Conservation (phyloP, 345 rosid genomes). For the Kandelia obovata region DNA sequence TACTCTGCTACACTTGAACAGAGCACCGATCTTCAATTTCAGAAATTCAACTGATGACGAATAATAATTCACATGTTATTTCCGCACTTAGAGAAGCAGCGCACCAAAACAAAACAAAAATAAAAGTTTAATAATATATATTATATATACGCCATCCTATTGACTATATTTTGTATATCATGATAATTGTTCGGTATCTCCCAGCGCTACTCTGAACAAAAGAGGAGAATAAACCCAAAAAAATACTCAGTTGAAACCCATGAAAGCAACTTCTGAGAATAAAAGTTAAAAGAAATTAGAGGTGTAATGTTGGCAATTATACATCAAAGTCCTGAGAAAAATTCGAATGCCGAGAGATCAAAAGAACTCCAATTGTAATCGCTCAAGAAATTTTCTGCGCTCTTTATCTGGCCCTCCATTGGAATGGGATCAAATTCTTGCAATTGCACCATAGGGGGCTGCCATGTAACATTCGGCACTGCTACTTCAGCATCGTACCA, state of each 20-base stretch:
- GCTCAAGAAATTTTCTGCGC: constrained; percentile 34
- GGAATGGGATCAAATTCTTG: constrained; percentile 31
- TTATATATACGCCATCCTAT: too few relatives aligned
- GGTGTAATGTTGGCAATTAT: background rate
- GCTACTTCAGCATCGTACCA: constrained; percentile 28
- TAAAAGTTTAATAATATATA: too few relatives aligned
- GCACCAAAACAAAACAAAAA: too few relatives aligned
- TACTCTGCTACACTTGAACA: too few relatives aligned
- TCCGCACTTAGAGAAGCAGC: too few relatives aligned
- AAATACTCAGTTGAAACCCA: background rate
- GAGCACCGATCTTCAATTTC: too few relatives aligned
- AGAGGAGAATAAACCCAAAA: background rate
- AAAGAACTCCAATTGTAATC: constrained; percentile 48
- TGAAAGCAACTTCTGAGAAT: background rate
- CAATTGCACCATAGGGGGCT: constrained; percentile 19
- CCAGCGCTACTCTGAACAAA: background rate
- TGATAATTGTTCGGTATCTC: too few relatives aligned
- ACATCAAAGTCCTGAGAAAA: constrained; percentile 36
- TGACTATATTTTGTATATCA: too few relatives aligned
- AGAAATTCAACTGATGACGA: too few relatives aligned
- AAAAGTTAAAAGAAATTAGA: too few relatives aligned
- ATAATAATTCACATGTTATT: too few relatives aligned
- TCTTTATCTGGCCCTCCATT: constrained; percentile 34
- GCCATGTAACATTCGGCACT: constrained; percentile 22
- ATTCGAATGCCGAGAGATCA: constrained; percentile 52